Conservation (phyloP, 2,329 filamentous ascomycete species). For the Aspergillus tamarii region DNA sequence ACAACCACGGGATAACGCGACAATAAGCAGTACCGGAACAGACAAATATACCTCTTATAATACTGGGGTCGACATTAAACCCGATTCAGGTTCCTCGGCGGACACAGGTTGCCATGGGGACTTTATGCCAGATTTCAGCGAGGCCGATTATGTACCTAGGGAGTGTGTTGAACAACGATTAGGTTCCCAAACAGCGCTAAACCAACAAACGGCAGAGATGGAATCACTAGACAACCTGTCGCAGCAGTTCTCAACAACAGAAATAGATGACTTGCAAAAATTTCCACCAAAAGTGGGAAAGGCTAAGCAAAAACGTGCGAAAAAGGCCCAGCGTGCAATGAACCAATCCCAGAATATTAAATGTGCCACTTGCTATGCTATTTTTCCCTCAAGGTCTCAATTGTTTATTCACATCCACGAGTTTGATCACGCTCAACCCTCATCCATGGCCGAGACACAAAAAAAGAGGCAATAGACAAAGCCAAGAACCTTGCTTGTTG, state of each 20-base stretch:
- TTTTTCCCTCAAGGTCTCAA: conserved; percentile 73
- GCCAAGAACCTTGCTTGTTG: background rate
- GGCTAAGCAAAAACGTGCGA: conserved; percentile 58
- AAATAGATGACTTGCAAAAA: conserved; percentile 25
- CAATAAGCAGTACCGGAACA: background rate
- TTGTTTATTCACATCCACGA: conserved; percentile 75
- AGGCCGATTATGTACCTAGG: conserved; percentile 47
- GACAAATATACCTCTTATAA: background rate
- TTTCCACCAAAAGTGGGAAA: conserved; percentile 48
- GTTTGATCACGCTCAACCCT: conserved; percentile 63
- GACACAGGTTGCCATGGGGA: background rate
- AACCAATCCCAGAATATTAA: conserved; percentile 54
- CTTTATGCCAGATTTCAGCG: background rate
- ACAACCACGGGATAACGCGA: background rate
- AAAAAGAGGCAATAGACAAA: background rate
- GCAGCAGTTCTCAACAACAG: conserved; percentile 21
- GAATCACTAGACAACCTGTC: conserved; percentile 18
- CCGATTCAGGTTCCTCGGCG: background rate
- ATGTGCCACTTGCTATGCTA: conserved; percentile 77
- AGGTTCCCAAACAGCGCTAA: conserved; percentile 19
- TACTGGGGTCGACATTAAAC: background rate
- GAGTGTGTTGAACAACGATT: conserved; percentile 47
- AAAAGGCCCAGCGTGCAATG: conserved; percentile 43
- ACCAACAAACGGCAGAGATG: conserved; percentile 10
- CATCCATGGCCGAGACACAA: background rate